phyloP scores from a whole-genome alignment of 805 yeast genomes.

The Saccharomycopsis synnaedendra region DNA sequence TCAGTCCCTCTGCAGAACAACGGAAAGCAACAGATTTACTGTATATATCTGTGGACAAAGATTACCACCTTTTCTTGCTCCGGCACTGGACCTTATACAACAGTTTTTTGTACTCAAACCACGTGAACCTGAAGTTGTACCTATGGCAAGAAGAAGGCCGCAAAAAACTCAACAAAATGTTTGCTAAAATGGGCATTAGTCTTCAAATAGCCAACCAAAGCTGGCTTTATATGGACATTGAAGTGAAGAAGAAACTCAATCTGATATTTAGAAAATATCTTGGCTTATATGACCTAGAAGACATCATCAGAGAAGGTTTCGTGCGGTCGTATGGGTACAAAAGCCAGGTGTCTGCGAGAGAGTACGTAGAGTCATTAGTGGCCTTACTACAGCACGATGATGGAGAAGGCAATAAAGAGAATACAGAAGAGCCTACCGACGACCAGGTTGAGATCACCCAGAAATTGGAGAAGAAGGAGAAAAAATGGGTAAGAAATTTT shows the following conservation, averaged over 20 bases:
- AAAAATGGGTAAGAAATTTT: conserved; percentile 64
- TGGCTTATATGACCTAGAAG: conserved; percentile 70
- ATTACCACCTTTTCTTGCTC: conserved; percentile 73
- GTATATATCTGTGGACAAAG: conserved; percentile 59
- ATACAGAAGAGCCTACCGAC: conserved; percentile 20
- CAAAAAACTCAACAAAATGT: conserved; percentile 75
- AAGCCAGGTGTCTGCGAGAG: conserved; percentile 84
- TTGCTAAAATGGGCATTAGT: conserved; percentile 94
- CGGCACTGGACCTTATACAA: conserved; percentile 93
- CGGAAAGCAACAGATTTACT: conserved; percentile 25
- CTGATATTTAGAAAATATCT: conserved; percentile 58
- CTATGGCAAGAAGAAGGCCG: conserved; percentile 90
- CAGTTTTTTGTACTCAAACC: conserved; percentile 82
- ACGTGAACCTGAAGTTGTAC: conserved; percentile 75
- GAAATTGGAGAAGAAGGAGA: conserved; percentile 33
- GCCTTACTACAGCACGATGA: conserved; percentile 55
- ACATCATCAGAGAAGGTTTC: conserved; percentile 76
- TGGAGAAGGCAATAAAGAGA: conserved; percentile 1
- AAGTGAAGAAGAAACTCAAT: conserved; percentile 63
- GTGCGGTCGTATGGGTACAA: conserved; percentile 77
- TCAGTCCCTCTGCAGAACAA: conserved; percentile 29
- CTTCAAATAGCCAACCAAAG: conserved; percentile 79
- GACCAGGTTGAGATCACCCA: conserved; percentile 16
- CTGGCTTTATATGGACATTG: conserved; percentile 84
- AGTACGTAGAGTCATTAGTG: conserved; percentile 78